Evolutionary conservation across 495 filamentous ascomycete genomes (phyloP), one percentile per base, ranked within the genome.

Genomic region (Venustampulla echinocandica): DNA sequence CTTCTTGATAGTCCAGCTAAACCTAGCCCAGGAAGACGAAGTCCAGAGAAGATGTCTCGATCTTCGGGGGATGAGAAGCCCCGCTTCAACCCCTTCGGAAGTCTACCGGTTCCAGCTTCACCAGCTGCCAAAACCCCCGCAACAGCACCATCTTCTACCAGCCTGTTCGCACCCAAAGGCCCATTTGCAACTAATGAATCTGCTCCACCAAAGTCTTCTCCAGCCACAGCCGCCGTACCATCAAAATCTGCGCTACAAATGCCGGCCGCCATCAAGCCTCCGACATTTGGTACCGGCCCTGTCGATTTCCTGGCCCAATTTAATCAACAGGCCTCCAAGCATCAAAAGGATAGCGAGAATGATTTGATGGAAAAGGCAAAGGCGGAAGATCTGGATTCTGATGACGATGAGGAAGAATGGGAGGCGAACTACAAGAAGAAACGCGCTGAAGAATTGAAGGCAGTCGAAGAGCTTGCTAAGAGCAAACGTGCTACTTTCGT

Each of bases 301-400:
- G 42, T 44, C 11, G 59, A 63, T 42, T 65, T 58, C 44, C 19
- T 58, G 22, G 42, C 51, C 11, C 61, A 64, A 32, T 67, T 63
- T 50, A 44, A 49, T 25, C 41, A 58, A 25, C 32, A 59, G 36
- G 49, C 48, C 10, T 6, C 15, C 1, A 44, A 53, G 27, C 21
- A 30, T n/a, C 34, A 39, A 13, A 23, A 42, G 24, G 52, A 42
- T 10, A 46, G 30, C 10, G 41, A 50, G 18, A 61, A 62, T 25
- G 65, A 70, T 28, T 65, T 65, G 37, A 72, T 73, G 48, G 61
- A 57, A 13, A 74, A 74, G 56, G 72, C 73, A 38, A 79, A 73
- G 54, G 70, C 64, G 1, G 74, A 74, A 39, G 75, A 80, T 1
- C 71, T 67, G 42, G 75, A 78, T 47, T 75, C 70, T 0, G 75